Conservation (phyloP, 768 basidiomycete genomes). For the Lactarius psammicola region DNA sequence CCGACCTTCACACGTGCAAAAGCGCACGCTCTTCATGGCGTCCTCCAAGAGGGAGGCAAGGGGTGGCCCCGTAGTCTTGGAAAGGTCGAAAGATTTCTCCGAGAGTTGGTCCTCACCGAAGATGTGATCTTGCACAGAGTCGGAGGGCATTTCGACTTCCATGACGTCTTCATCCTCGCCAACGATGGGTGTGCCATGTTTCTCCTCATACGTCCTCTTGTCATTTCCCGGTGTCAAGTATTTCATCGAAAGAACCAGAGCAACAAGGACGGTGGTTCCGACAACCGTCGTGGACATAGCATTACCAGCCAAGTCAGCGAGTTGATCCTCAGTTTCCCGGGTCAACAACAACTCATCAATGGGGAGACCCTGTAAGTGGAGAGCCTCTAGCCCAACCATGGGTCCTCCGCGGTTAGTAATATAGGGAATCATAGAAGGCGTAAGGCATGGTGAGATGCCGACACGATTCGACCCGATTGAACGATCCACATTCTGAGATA, state of each 20-base stretch:
- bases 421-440: constrained; percentile 95
- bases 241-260: constrained; percentile 64
- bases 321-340: constrained; percentile 88
- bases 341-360: constrained; percentile 90
- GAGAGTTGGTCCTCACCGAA: constrained; percentile 69
- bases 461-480: constrained; percentile 76
- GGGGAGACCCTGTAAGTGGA: constrained; percentile 92
- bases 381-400: constrained; percentile 89
- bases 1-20: constrained; percentile 91
- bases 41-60: constrained; percentile 56
- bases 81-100: constrained; percentile 66
- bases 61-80: constrained; percentile 45
- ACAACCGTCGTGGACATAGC: constrained; percentile 98
- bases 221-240: constrained; percentile 69
- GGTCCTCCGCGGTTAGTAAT: constrained; percentile 95
- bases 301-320: constrained; percentile 93
- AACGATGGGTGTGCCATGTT: constrained; percentile 40
- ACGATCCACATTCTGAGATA: constrained; percentile 95
- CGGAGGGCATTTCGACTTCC: constrained; percentile 46
- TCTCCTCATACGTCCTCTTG: constrained; percentile 64
- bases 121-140: constrained; percentile 50
- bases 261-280: constrained; percentile 83
- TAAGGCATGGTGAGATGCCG: constrained; percentile 90
- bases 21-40: constrained; percentile 69
- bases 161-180: constrained; percentile 43